These are phyloP conservation scores for Niebla homalea DNA, from an alignment of 495 filamentous ascomycete species.

Conservation along the genomic window DNA sequence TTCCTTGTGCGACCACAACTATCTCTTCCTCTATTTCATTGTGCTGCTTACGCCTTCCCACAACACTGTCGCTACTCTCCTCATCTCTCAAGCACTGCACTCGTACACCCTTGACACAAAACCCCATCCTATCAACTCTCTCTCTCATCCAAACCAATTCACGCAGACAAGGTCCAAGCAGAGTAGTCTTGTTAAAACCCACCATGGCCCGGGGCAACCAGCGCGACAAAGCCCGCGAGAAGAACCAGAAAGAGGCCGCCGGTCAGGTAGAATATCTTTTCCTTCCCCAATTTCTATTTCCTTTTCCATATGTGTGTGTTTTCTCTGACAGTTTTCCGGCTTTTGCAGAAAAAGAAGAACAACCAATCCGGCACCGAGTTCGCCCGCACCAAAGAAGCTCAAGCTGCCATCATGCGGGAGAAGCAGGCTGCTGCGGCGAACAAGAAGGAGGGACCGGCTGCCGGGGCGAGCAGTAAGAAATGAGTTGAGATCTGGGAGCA, in stretches of 20 bases:
- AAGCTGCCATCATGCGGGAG: slow-evolving; percentile 73
- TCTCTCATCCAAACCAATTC: background rate
- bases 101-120: too few species aligned
- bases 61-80: background rate
- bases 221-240: slow-evolving; percentile 76
- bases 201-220: slow-evolving; percentile 87
- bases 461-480: slow-evolving; percentile 15
- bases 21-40: background rate
- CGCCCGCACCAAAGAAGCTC: slow-evolving; percentile 57
- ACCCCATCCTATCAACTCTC: background rate
- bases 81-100: background rate
- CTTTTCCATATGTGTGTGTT: background rate
- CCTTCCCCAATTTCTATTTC: background rate
- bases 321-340: background rate
- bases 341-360: slow-evolving; percentile 3
- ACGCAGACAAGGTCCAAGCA: background rate
- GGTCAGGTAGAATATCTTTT: slow-evolving; percentile 26
- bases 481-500: background rate
- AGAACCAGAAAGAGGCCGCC: slow-evolving; percentile 54
- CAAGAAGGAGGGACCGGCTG: slow-evolving; percentile 15
- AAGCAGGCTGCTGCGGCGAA: slow-evolving; percentile 54
- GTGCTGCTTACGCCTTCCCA: background rate
- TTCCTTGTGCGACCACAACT: background rate
- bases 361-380: slow-evolving; percentile 53
- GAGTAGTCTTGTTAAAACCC: background rate